These are phyloP conservation scores for Trichoderma arundinaceum DNA, from an alignment of 2,329 filamentous ascomycete genomes.

Conservation along the genomic window DNA sequence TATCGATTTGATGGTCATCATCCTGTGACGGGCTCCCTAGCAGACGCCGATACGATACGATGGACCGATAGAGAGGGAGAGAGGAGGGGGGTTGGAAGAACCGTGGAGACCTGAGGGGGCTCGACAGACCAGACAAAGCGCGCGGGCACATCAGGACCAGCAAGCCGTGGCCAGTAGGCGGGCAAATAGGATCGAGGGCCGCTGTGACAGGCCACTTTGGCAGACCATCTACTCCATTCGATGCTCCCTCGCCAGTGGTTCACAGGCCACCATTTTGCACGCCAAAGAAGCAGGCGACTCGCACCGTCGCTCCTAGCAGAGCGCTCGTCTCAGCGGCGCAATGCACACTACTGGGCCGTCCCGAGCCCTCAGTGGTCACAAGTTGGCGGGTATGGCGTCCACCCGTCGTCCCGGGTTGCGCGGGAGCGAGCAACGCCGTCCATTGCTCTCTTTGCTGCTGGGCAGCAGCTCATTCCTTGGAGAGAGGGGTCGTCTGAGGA, in stretches of 20 bases:
- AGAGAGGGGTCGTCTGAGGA: constrained; percentile 17
- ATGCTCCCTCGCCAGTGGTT: constrained; percentile 12
- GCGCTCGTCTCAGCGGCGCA: constrained; percentile 7
- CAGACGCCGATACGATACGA: constrained; percentile 32
- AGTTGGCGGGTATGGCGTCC: constrained; percentile 31
- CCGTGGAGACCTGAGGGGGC: constrained; percentile 18
- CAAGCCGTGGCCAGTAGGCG: background rate
- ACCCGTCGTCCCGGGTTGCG: constrained; percentile 25
- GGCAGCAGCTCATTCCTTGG: constrained; percentile 25
- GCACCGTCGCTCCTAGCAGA: constrained; percentile 16
- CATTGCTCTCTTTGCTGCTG: constrained; percentile 13
- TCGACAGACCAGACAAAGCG: constrained; percentile 13
- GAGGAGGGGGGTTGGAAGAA: constrained; percentile 14
- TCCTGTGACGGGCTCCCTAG: constrained; percentile 35
- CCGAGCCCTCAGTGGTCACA: constrained; percentile 30
- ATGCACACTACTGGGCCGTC: constrained; percentile 27
- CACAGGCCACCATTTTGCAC: constrained; percentile 23
- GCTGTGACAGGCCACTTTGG: constrained; percentile 24
- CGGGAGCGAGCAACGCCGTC: constrained; percentile 27
- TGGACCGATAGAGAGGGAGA: constrained; percentile 28
- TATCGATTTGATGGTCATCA: constrained; percentile 34
- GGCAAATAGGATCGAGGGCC: constrained; percentile 25
- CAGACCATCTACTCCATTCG: constrained; percentile 25
- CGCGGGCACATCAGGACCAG: constrained; percentile 14
- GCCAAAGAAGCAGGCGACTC: constrained; percentile 26